phyloP scores from a whole-genome alignment of 805 yeast species.

The Hyphopichia homilentoma region DNA sequence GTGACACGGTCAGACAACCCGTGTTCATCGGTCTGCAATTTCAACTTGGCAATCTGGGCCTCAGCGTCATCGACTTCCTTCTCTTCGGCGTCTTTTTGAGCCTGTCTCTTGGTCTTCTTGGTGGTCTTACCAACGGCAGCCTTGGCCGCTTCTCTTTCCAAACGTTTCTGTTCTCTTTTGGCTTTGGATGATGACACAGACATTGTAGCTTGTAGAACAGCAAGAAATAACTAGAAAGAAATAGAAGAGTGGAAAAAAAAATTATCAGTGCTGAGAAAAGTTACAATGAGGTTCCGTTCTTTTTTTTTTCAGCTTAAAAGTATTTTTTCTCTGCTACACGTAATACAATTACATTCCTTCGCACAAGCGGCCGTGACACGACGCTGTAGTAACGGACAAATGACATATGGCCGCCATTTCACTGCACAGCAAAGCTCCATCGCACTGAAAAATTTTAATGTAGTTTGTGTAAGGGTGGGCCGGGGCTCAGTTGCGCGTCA shows the following conservation, averaged over 20 bases:
- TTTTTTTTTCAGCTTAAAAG: too few relatives aligned
- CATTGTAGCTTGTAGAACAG: slow-evolving; percentile 14
- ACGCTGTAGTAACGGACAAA: too few relatives aligned
- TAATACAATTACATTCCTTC: too few relatives aligned
- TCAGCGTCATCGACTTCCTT: slow-evolving; percentile 59
- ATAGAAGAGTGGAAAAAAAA: background rate
- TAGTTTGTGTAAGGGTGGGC: too few relatives aligned
- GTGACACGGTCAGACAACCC: slow-evolving; percentile 96
- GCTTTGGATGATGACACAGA: slow-evolving; percentile 91
- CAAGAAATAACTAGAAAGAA: background rate
- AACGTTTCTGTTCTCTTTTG: slow-evolving; percentile 96
- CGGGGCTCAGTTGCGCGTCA: too few relatives aligned
- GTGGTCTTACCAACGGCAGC: slow-evolving; percentile 65
- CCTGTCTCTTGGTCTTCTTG: slow-evolving; percentile 61
- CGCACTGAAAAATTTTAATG: too few relatives aligned
- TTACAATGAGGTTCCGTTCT: too few relatives aligned
- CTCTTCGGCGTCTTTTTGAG: slow-evolving; percentile 47
- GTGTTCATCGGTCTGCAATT: slow-evolving; percentile 88
- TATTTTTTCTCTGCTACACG: too few relatives aligned
- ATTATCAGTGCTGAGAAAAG: too few relatives aligned
- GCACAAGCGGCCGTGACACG: too few relatives aligned
- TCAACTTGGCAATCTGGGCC: slow-evolving; percentile 77
- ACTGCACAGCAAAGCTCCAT: too few relatives aligned
- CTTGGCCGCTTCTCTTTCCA: slow-evolving; percentile 48
- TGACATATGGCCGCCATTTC: too few relatives aligned